Conservation (phyloP, 768 basidiomycete genomes). For the Zangia roseola region DNA sequence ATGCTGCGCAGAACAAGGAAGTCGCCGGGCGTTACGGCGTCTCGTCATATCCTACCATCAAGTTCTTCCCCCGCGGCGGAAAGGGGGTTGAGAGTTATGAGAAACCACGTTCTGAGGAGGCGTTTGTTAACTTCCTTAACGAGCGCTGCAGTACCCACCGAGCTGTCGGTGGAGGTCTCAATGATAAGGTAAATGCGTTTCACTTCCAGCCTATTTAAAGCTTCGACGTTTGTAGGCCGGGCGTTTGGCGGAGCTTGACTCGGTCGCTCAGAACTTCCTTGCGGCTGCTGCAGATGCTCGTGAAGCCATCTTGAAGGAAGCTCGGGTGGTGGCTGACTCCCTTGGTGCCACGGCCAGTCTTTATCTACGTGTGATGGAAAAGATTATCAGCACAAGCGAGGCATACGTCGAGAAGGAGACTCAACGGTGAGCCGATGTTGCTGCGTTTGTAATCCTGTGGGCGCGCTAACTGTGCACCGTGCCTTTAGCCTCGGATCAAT, state of each 20-base stretch:
- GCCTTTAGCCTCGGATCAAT: conserved; percentile 65
- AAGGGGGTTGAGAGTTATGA: conserved; percentile 68
- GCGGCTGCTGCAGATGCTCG: conserved; percentile 55
- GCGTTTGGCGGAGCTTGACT: conserved; percentile 73
- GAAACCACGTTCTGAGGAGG: conserved; percentile 68
- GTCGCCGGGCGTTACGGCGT: conserved; percentile 74
- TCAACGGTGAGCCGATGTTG: conserved; percentile 56
- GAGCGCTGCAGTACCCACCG: conserved; percentile 85
- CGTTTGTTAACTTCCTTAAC: conserved; percentile 78
- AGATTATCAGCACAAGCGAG: conserved; percentile 67
- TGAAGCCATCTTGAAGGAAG: conserved; percentile 63
- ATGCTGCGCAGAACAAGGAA: conserved; percentile 74
- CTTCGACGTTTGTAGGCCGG: conserved; percentile 60
- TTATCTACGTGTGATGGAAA: conserved; percentile 91
- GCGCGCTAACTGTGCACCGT: conserved; percentile 4
- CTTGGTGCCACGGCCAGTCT: conserved; percentile 60
- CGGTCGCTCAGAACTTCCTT: conserved; percentile 74
- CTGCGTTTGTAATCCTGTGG: neutral
- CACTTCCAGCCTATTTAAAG: neutral
- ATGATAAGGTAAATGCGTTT: conserved; percentile 50
- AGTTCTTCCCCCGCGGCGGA: conserved; percentile 82
- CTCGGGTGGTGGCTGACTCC: conserved; percentile 46
- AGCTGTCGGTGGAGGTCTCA: conserved; percentile 77
- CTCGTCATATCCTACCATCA: conserved; percentile 87
- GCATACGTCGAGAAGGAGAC: conserved; percentile 84